Evolutionary conservation across 768 basidiomycete genomes (phyloP).

Genomic region (Coprinellus micaceus): DNA sequence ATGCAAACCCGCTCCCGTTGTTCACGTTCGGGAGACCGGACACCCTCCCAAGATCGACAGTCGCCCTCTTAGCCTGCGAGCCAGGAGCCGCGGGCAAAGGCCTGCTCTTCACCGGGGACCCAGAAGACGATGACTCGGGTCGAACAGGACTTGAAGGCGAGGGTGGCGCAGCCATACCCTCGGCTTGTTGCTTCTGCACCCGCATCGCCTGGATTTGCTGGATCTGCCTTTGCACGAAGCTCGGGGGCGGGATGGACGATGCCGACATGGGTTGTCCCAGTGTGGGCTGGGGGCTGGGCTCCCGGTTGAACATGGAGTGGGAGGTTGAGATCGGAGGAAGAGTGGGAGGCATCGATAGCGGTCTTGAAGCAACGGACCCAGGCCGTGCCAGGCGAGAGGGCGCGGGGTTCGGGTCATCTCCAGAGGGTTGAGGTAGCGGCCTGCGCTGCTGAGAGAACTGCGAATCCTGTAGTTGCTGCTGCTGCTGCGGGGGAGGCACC

Average conservation of each 20-base stretch:
- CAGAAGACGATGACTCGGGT: neutral
- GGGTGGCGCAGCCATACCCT: no score
- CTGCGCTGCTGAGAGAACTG: conserved; percentile 3
- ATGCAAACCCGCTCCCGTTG: neutral
- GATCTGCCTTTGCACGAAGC: conserved; percentile 1
- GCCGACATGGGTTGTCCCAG: conserved; percentile 1
- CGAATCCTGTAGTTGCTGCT: conserved; percentile 9
- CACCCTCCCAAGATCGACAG: conserved; percentile 7
- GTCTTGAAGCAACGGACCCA: neutral
- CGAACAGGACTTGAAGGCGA: no score
- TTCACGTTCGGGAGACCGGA: conserved; percentile 5
- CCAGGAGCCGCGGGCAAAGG: conserved; percentile 8
- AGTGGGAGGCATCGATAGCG: conserved; percentile 9
- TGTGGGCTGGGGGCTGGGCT: neutral
- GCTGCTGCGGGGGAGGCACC: conserved; percentile 13
- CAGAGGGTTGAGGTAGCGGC: neutral
- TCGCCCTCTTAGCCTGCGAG: neutral
- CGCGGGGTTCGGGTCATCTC: neutral
- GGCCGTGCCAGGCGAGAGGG: neutral
- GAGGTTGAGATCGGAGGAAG: neutral
- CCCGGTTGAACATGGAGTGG: neutral
- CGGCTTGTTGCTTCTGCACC: neutral
- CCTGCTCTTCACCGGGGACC: conserved; percentile 6
- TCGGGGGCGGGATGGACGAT: neutral
- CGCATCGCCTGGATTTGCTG: neutral